These are phyloP conservation scores for Pythium dissotocum DNA, from an alignment of 352 stramenopile genomes.

Conservation along the genomic window DNA sequence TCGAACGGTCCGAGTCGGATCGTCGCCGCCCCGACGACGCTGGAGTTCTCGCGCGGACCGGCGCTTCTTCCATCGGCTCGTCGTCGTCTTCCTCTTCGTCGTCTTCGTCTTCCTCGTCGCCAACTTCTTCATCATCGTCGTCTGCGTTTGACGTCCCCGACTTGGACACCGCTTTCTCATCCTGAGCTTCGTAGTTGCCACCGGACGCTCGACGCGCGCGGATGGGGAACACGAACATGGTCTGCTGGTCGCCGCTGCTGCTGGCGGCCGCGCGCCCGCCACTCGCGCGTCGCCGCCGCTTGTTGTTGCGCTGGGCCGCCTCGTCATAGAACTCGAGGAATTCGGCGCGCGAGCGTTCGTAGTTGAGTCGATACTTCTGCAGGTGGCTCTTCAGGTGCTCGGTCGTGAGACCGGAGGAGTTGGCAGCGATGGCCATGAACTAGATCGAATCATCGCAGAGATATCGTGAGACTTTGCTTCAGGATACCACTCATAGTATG, in stretches of 20 bases:
- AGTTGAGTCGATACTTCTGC: conserved; percentile 89
- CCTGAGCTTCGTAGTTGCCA: conserved; percentile 23
- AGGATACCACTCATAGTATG: no score
- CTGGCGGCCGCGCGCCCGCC: conserved; percentile 18
- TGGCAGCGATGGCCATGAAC: conserved; percentile 67
- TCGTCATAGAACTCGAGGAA: conserved; percentile 87
- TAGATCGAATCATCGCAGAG: conserved; percentile 21
- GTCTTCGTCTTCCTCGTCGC: conserved; percentile 19
- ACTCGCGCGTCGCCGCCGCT: conserved; percentile 45
- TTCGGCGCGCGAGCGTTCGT: conserved; percentile 76
- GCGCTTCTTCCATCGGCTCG: neutral
- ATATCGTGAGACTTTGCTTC: neutral
- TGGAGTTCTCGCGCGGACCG: neutral
- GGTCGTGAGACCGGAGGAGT: conserved; percentile 64
- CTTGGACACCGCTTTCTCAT: conserved; percentile 12
- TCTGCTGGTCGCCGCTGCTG: conserved; percentile 44
- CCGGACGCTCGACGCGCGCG: conserved; percentile 17
- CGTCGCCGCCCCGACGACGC: conserved; percentile 4
- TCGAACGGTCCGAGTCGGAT: conserved; percentile 7
- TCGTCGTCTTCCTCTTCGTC: conserved; percentile 7
- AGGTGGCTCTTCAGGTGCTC: conserved; percentile 87
- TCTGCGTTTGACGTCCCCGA: conserved; percentile 1
- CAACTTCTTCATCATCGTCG: conserved; percentile 19
- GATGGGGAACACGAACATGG: conserved; percentile 84
- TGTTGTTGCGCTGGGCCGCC: conserved; percentile 65